Base-by-base conservation (phyloP, 306 rosid species). In the Medicago ruthenica region DNA sequence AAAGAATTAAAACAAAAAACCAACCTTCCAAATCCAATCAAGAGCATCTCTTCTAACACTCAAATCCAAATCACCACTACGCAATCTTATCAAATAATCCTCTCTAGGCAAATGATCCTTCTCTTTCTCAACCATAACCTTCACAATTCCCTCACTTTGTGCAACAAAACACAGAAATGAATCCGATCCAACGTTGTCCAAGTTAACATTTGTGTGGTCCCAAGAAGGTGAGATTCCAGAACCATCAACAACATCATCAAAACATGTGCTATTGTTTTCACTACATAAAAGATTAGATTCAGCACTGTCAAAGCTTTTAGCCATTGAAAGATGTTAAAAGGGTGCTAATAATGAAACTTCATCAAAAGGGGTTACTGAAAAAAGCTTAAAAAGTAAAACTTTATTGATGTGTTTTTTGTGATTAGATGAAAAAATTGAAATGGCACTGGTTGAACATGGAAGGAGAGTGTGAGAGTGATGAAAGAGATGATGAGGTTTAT, bases 11-110 rank as follows among this genome's bases (percentile, higher is more conserved):
- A 53, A 68, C 57, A 72, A 75, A 68, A 81, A 79, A 75, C 85
- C 81, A 85, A 95, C 99, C 99, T 95, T 90, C 76, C 67, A 85
- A 90, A 92, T 92, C 99, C 99, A 92, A 90, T 92, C 97, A 83
- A 92, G 74, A 71, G 97, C 96, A 51, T 86, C 88, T 51, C 79
- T 86, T 79, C 99, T 85, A 65, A 82, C 82, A 77, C 83, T 86
- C 84, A 89, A 82, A 71, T 89, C 89, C 73, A 95, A 85, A 50
- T 88, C 92, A 81, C 96, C 93, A 87, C 85, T 81, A 41, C 90
- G 87, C 63, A 95, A 78, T 81, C 97, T 89, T 76, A 77, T 68
- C 40, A 95, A 82, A 61, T 89, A 95, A 95, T 95, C 96, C 59
- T 61, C 83, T 39, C 62, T 83, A 5, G 99, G 97, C 80, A 90